Percentiles rank a stretch among this genome's conserved stretches.
phyloP scores from a whole-genome alignment of 164 flowering plant genomes.

The Stephania cephalantha region DNA sequence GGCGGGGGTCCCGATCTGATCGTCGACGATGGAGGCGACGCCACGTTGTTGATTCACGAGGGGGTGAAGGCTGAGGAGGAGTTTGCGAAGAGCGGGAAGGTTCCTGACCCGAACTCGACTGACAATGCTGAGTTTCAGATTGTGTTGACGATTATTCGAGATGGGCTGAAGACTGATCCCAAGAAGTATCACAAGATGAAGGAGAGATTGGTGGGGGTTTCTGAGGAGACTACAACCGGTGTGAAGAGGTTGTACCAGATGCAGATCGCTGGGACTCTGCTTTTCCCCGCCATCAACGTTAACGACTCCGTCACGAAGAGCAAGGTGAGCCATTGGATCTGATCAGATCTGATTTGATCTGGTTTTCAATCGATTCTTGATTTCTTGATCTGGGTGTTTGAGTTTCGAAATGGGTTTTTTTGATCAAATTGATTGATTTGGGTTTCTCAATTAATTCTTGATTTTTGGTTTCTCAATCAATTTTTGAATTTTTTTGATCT shows the following conservation, averaged over 20 bases:
- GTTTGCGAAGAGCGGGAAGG: conserved; percentile 1
- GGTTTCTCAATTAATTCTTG: neutral
- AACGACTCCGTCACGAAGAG: neutral
- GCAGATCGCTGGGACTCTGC: neutral
- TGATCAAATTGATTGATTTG: neutral
- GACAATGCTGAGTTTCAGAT: conserved; percentile 4
- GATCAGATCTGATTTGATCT: neutral
- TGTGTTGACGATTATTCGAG: neutral
- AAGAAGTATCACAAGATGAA: conserved; percentile 5
- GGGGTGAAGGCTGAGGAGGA: neutral
- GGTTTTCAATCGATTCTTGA: neutral
- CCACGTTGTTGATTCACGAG: neutral
- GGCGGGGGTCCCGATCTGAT: neutral
- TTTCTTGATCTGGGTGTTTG: neutral
- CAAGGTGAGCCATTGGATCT: neutral
- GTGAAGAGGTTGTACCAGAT: neutral
- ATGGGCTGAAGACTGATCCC: neutral
- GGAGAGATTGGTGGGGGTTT: conserved; percentile 4
- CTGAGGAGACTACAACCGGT: neutral
- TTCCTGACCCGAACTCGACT: neutral
- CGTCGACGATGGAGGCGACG: neutral
- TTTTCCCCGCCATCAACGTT: neutral
- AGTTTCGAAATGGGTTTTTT: neutral
- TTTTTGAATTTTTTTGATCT: neutral
- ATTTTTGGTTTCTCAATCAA: neutral